phyloP scores from a whole-genome alignment of 768 basidiomycete species.

The Trichaptum fuscoviolaceum region DNA sequence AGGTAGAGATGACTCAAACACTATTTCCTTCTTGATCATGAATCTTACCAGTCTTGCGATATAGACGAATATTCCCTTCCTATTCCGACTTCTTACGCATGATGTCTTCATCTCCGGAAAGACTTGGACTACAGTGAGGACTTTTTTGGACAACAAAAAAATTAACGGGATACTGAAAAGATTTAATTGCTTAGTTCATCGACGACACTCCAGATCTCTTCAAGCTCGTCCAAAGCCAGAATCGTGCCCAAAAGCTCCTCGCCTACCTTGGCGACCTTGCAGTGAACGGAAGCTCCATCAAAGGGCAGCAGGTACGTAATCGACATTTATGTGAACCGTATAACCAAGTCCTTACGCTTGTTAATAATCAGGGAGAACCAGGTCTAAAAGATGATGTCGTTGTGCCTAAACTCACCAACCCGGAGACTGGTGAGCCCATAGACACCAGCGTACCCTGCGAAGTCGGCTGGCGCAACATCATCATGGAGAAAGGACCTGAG shows the following conservation, averaged over 20 bases:
- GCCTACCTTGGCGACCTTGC: conserved; percentile 96
- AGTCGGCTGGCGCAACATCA: conserved; percentile 96
- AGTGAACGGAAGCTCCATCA: conserved; percentile 97
- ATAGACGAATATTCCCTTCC: conserved; percentile 98
- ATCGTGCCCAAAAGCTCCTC: conserved; percentile 95
- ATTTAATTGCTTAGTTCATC: conserved; percentile 65
- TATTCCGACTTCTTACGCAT: conserved; percentile 96
- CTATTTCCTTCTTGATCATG: not conserved
- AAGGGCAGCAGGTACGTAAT: conserved; percentile 67
- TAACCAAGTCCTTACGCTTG: not conserved
- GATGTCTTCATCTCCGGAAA: conserved; percentile 94
- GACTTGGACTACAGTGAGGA: conserved; percentile 90
- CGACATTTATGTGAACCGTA: not conserved
- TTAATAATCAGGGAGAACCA: conserved; percentile 68
- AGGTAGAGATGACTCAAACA: conserved; percentile 44
- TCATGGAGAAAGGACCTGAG: conserved; percentile 95
- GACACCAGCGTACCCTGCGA: conserved; percentile 82
- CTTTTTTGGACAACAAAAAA: conserved; percentile 10
- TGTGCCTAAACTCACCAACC: conserved; percentile 75
- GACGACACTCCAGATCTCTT: conserved; percentile 99
- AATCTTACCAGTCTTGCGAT: not conserved
- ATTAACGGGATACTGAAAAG: not conserved
- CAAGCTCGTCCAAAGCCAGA: conserved; percentile 96
- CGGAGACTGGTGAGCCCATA: conserved; percentile 62
- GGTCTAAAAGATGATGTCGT: conserved; percentile 87